phyloP scores from a whole-genome alignment of 1,284 basidiomycete genomes.

The Tilletia horrida region DNA sequence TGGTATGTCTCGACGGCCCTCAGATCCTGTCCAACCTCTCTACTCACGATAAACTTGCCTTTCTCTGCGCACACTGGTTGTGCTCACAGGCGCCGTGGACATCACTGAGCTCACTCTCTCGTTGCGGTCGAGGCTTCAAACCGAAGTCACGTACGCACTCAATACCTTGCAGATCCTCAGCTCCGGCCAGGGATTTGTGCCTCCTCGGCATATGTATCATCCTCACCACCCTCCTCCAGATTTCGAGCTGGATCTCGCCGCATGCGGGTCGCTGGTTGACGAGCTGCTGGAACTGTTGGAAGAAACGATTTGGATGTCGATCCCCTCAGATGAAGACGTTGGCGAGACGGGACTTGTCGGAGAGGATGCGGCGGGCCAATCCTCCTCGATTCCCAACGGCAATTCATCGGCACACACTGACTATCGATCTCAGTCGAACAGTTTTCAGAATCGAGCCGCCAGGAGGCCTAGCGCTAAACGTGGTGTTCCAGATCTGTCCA shows the following conservation, averaged over 20 bases:
- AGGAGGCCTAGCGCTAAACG: too few species aligned
- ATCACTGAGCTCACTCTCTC: conserved; percentile 85
- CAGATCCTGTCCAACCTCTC: too few species aligned
- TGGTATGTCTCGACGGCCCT: conserved; percentile 55
- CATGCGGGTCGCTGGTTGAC: conserved; percentile 77
- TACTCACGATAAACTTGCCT: not conserved
- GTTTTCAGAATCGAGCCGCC: too few species aligned
- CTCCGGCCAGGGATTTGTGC: conserved; percentile 57
- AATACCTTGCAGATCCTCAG: conserved; percentile 83
- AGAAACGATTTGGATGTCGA: conserved; percentile 57
- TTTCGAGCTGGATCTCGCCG: conserved; percentile 66
- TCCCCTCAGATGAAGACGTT: too few species aligned
- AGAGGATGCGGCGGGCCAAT: too few species aligned
- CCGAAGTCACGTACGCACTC: conserved; percentile 82
- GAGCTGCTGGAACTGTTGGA: conserved; percentile 83
- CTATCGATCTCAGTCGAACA: too few species aligned
- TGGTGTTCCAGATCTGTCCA: too few species aligned
- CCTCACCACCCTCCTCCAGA: conserved; percentile 57
- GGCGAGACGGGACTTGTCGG: too few species aligned
- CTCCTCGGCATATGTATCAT: conserved; percentile 37
- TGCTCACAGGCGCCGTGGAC: conserved; percentile 68
- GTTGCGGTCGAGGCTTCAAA: conserved; percentile 75
- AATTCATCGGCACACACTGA: too few species aligned
- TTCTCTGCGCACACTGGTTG: not conserved
- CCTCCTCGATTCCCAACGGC: too few species aligned